Base-by-base conservation (phyloP, 2,329 filamentous ascomycete genomes). In the Aspergillus uvarum region DNA sequence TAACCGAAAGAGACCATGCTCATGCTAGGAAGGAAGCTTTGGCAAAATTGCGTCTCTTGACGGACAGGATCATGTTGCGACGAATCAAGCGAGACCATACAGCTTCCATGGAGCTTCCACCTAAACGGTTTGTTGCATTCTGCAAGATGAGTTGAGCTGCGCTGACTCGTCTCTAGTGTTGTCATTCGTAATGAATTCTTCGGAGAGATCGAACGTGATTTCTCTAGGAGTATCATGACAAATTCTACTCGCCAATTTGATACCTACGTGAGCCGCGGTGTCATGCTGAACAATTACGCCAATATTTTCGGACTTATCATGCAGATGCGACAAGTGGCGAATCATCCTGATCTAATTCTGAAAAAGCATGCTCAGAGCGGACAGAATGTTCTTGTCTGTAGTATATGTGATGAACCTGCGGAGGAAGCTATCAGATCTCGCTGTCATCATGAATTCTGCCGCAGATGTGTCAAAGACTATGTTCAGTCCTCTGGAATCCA, bases 261-360 rank as follows among this genome's bases (percentile, higher is more conserved):
- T 71, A 98, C 93, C 0, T 99, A 98, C 67, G 95, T 98, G 42
- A 89, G 92, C 19, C 91, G 92, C 64, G 93, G 92, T 79, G 94
- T 98, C 21, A 87, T 99, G 76, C 84, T 99, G 62, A 92, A 98
- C 81, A 96, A 97, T 73, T 98, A 98, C 68, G 95, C 95, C 79
- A 99, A 99, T 74, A 98, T 99, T 65, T 99, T 99, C 70, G 94
- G 93, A 72, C 84, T 99, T 58, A 97, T 99, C 72, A 98, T 98
- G 92, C 93, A 96, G 76, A 98, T 99, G 94, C 89, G 95, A 58
- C 95, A 99, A 79, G 91, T 97, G 26, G 92, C 95, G 7, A 95
- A 99, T 67, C 95, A 99, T 72, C 95, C 95, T 0, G 95, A 99
- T 77, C 78, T 99, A 38, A 90, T 99, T 52, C 78, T 98, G 63